A percentile compares a stretch with the other conserved stretches of the same genome.
These are phyloP conservation scores for Triangularia setosa DNA, from an alignment of 2,329 filamentous ascomycete species.

Conservation along the genomic window DNA sequence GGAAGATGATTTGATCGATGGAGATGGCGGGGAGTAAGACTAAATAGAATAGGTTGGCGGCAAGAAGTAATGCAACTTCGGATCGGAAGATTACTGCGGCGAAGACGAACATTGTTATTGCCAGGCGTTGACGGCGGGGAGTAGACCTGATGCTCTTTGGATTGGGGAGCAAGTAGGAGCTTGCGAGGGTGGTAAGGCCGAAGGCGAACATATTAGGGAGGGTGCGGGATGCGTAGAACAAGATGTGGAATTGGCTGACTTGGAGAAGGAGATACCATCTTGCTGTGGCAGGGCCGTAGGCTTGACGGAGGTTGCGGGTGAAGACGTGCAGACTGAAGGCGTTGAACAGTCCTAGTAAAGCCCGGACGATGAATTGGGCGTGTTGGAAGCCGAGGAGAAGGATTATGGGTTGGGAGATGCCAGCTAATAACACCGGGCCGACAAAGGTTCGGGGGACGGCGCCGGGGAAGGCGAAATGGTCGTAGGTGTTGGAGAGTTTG, in stretches of 20 bases:
- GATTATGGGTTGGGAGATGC: constrained; percentile 64
- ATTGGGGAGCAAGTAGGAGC: constrained; percentile 44
- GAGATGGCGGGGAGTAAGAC: constrained; percentile 53
- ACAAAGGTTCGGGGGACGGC: constrained; percentile 89
- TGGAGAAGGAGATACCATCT: constrained; percentile 79
- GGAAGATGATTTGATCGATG: constrained; percentile 56
- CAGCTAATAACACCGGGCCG: constrained; percentile 73
- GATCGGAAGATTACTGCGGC: constrained; percentile 83
- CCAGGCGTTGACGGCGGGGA: constrained; percentile 53
- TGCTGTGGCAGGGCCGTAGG: constrained; percentile 65
- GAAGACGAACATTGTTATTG: constrained; percentile 72
- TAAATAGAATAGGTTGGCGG: constrained; percentile 61
- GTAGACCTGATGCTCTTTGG: constrained; percentile 30
- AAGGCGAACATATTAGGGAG: constrained; percentile 98
- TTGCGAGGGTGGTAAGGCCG: constrained; percentile 67
- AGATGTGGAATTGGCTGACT: constrained; percentile 82
- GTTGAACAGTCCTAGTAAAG: constrained; percentile 74
- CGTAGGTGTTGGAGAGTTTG: constrained; percentile 64
- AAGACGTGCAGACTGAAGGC: constrained; percentile 64
- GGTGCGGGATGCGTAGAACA: constrained; percentile 88
- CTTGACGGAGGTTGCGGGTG: constrained; percentile 56
- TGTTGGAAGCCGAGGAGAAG: constrained; percentile 51
- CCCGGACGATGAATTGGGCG: constrained; percentile 64
- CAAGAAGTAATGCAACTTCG: constrained; percentile 79
- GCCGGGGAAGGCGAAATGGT: constrained; percentile 87